Conservation (phyloP, 768 basidiomycete genomes). For the Kwoniella sp. region DNA sequence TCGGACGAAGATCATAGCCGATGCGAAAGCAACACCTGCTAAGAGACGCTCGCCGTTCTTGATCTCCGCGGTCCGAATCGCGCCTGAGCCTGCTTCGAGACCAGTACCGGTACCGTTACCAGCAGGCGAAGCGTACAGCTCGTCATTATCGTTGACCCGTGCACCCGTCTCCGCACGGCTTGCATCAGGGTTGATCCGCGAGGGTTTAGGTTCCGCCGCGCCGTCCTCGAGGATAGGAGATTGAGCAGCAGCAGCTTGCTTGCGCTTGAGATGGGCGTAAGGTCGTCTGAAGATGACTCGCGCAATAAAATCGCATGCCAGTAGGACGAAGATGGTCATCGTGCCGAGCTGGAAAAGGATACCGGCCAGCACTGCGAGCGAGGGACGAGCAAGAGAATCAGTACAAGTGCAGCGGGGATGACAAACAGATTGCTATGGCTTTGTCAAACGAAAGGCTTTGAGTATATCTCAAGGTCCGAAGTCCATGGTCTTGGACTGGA, state of each 20-base stretch:
- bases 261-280: conserved; percentile 20
- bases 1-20: conserved; percentile 44
- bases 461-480: too few species aligned
- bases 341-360: conserved; percentile 50
- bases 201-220: not conserved
- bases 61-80: conserved; percentile 12
- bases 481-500: too few species aligned
- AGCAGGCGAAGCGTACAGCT: not conserved
- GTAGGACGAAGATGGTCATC: conserved; percentile 47
- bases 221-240: not conserved
- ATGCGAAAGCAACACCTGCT: conserved; percentile 38
- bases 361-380: conserved; percentile 47
- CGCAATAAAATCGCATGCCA: conserved; percentile 48
- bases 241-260: not conserved
- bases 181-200: not conserved
- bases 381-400: not conserved
- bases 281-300: conserved; percentile 36
- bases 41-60: conserved; percentile 31
- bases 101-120: not conserved
- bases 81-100: not conserved
- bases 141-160: not conserved
- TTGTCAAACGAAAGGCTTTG: too few species aligned
- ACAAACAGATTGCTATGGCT: too few species aligned
- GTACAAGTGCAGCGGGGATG: too few species aligned
- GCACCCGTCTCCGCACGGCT: not conserved